A percentile compares a stretch with the other conserved stretches of the same genome.
Conservation (phyloP, 768 basidiomycete species). For the Dioszegia crocea region DNA sequence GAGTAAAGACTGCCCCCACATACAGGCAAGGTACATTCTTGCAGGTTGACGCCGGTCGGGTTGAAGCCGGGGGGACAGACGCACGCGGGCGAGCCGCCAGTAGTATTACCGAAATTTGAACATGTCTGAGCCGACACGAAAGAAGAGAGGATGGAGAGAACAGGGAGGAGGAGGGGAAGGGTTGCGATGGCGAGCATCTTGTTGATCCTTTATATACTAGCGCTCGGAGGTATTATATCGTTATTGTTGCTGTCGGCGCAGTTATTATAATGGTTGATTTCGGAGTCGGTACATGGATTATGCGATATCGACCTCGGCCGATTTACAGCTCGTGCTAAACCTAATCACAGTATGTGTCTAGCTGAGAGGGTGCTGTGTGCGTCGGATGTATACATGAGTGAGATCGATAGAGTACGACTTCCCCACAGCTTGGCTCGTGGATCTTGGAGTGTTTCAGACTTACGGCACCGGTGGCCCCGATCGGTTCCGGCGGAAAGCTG, state of each 20-base stretch:
- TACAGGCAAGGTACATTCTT: conserved; percentile 52
- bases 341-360: too few species aligned
- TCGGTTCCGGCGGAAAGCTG: neutral
- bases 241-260: too few species aligned
- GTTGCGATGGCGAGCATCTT: neutral
- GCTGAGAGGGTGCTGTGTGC: too few species aligned
- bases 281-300: too few species aligned
- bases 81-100: conserved; percentile 57
- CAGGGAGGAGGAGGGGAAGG: neutral
- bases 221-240: too few species aligned
- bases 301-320: too few species aligned
- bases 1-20: conserved; percentile 73
- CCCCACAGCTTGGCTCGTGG: too few species aligned
- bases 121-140: conserved; percentile 52
- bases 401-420: too few species aligned
- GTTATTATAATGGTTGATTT: too few species aligned
- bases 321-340: too few species aligned
- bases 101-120: conserved; percentile 62
- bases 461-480: neutral
- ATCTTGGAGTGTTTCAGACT: neutral
- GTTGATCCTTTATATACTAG: too few species aligned
- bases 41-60: conserved; percentile 9
- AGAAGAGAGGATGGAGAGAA: neutral
- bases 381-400: too few species aligned
- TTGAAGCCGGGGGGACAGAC: conserved; percentile 73